Base-by-base conservation (phyloP, 148 eudicot genomes). In the Salicornia ramosissima region DNA sequence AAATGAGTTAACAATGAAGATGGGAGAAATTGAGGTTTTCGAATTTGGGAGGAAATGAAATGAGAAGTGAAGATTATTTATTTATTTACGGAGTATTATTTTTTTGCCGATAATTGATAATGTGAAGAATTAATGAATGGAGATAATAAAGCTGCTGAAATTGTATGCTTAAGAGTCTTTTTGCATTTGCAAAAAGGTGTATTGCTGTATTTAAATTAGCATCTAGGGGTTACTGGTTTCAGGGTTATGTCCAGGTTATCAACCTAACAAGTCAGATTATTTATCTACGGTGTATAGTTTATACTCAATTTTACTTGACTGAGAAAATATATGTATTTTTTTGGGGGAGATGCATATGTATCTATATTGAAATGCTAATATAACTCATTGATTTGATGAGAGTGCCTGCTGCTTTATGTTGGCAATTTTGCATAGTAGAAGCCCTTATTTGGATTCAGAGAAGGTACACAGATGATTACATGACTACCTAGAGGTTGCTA, bases 231-330 rank as follows among this genome's bases (percentile, higher is more conserved):
- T 14, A 49, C 19, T 49, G 10, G 53, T 16, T n/a, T 49, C 22
- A 7, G 53, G 58, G 58, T 67, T 52, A 50, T 68, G 18, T 45
- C 26, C 26, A 49, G 68, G 15, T 65, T 16, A 9, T 64, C 22
- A 14, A 12, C 13, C 2, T 22, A 21, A 28, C 14, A 6, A 53
- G 26, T 50, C 29, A 7, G 22, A 24, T 53, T 2, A 10, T 6
- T 7, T 21, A 10, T 36, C 3, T n/a, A n/a, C n/a, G n/a, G n/a
- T n/a, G n/a, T n/a, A n/a, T 18, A 5, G 24, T 49, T 49, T 49
- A 49, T 19, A 0, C 1, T 49, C 24, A 6, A n/a, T 14, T 14
- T 45, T 8, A 13, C 53, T 49, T 4, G 24, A 18, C 19, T n/a
- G 19, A 5, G 24, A 49, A 6, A 6, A 6, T 14, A 18, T 49